Percentiles rank a stretch among this genome's conserved stretches.
phyloP scores from a whole-genome alignment of 2,329 filamentous ascomycete species.

The Cladosporium sp. region DNA sequence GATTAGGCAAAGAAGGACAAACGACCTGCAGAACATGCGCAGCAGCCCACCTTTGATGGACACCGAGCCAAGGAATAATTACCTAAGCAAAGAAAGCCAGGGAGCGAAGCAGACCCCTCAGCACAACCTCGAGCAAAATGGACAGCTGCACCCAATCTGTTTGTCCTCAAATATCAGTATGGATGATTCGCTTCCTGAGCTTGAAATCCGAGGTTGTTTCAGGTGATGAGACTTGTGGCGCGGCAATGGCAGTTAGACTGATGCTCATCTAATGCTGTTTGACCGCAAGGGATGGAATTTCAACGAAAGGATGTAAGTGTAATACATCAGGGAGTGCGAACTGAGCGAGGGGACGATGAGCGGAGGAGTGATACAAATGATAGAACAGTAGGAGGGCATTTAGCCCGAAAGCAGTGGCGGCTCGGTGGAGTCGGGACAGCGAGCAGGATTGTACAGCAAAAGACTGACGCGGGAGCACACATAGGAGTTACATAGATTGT shows the following conservation, averaged over 20 bases:
- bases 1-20: neutral
- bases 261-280: neutral
- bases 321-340: neutral
- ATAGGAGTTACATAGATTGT: no score
- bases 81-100: neutral
- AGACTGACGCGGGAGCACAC: no score
- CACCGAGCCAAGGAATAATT: neutral
- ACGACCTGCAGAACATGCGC: neutral
- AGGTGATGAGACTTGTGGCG: neutral
- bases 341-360: neutral
- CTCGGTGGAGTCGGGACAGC: neutral
- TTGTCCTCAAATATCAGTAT: neutral
- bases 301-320: neutral
- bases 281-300: neutral
- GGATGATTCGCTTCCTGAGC: constrained; percentile 1
- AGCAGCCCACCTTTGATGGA: neutral
- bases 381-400: neutral
- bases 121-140: neutral
- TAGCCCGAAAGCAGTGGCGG: neutral
- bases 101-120: neutral
- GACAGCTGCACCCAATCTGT: neutral
- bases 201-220: neutral
- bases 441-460: constrained; percentile 2
- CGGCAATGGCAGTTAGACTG: neutral
- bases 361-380: neutral